Evolutionary conservation across 352 stramenopile genomes (phyloP), one percentile per base, ranked within the genome.

Genomic region (Thalassiosira livingstoniorum): DNA sequence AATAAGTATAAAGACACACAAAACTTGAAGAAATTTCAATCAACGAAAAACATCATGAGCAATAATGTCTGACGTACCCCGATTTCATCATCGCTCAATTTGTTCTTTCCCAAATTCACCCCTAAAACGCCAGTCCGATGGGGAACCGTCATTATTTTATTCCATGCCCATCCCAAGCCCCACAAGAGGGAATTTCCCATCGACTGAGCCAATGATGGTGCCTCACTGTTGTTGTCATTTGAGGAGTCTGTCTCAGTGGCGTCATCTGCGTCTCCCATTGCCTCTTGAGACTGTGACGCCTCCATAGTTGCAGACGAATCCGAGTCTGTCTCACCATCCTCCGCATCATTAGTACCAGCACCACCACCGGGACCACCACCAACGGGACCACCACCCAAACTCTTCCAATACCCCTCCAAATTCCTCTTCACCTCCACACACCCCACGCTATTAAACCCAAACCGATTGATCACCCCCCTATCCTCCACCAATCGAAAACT

Each of bases 81-180:
- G 39, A 88, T 82, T 55, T 88, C 84, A 68, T 89, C 76, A 29
- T 70, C 43, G 27, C 79, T 89, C 0, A 69, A 93, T 83, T 99
- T 99, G 90, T 99, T 99, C 90, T 99, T 99, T 67, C 97, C 97
- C 51, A 99, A 80, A 86, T 99, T 99, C 13, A 99, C 94, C 15
- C 97, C 97, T 2, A 99, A 76, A 4, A 98, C 85, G 21, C 96
- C 96, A 11, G 87, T 75, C 25, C 91, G 93, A 58, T 95, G 63
- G 35, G 51, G 34, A 25, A 62, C 61, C 69, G 34, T 66, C 73
- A 75, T 70, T 25, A 80, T 61, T 54, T 21, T 29, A 65, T 67
- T 63, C 67, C 63, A 86, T 10, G 57, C 67, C 72, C 61, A 79
- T 69, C 73, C 63, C 23, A 79, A 23, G 45, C 61, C 57, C 61